Conservation (phyloP, 2,329 filamentous ascomycete species). For the Talaromyces funiculosus region DNA sequence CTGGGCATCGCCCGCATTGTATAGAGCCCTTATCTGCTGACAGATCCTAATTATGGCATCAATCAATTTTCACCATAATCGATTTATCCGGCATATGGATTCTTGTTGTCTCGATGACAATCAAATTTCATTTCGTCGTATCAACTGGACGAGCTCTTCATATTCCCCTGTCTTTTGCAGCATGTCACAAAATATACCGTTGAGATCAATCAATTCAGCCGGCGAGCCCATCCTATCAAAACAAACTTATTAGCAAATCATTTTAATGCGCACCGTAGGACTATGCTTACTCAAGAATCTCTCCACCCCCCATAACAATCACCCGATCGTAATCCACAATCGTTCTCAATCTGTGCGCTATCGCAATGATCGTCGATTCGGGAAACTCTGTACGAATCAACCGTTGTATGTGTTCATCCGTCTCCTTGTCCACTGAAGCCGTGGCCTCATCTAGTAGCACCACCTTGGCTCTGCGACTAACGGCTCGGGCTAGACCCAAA, state of each 20-base stretch:
- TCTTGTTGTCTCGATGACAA: not conserved
- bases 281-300: constrained; percentile 46
- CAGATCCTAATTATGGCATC: not conserved
- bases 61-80: not conserved
- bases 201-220: constrained; percentile 16
- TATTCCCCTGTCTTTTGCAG: constrained; percentile 24
- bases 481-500: constrained; percentile 55
- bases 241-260: not conserved
- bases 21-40: not conserved
- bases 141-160: constrained; percentile 21
- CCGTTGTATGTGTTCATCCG: constrained; percentile 54
- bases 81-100: no score
- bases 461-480: constrained; percentile 52
- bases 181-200: constrained; percentile 24
- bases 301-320: constrained; percentile 52
- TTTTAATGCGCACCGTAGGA: not conserved
- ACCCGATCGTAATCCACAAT: constrained; percentile 58
- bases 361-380: constrained; percentile 57
- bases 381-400: constrained; percentile 50
- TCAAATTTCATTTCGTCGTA: constrained; percentile 8
- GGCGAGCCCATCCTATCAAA: constrained; percentile 21
- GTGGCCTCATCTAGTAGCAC: constrained; percentile 62
- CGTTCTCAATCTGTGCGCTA: constrained; percentile 60
- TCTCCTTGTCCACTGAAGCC: constrained; percentile 56
- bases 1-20: not conserved